A percentile compares a stretch with the other conserved stretches of the same genome.
These are phyloP conservation scores for Scenedesmus sp. DNA, from an alignment of 163 green algal genomes.

Conservation along the genomic window DNA sequence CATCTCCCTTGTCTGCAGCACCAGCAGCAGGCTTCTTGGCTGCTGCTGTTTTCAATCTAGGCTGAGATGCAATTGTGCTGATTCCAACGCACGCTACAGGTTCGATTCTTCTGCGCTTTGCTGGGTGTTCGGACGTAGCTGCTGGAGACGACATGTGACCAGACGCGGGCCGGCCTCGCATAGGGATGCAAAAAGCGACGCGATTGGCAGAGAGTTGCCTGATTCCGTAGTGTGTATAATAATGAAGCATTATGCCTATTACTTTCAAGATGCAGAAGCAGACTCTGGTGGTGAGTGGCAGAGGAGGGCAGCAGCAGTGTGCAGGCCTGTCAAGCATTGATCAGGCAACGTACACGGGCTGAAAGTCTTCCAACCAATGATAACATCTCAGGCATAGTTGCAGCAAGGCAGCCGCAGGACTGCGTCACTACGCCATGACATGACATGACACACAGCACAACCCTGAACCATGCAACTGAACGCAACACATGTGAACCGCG, in stretches of 20 bases:
- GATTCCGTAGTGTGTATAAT: background rate
- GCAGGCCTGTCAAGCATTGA: conserved; percentile 3
- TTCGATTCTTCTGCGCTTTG: conserved; percentile 1
- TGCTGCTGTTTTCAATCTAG: background rate
- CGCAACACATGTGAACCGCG: no score
- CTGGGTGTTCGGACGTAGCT: background rate
- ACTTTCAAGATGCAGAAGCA: conserved; percentile 5
- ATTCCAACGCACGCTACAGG: background rate
- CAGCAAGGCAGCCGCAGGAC: background rate
- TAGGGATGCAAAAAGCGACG: background rate
- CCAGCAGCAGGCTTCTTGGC: background rate
- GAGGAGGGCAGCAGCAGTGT: background rate
- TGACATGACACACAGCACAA: background rate
- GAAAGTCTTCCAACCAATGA: background rate
- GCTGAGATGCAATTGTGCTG: background rate
- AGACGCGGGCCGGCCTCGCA: background rate
- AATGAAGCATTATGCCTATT: conserved; percentile 28
- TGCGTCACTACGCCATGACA: background rate
- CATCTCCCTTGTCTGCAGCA: background rate
- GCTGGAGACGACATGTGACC: background rate
- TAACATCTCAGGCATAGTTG: background rate
- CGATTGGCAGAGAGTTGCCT: background rate
- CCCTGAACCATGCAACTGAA: background rate
- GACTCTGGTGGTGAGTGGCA: background rate
- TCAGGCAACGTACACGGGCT: background rate